Base-by-base conservation (phyloP, 1,139 yeast genomes). In the Scheffersomyces parashehatae region DNA sequence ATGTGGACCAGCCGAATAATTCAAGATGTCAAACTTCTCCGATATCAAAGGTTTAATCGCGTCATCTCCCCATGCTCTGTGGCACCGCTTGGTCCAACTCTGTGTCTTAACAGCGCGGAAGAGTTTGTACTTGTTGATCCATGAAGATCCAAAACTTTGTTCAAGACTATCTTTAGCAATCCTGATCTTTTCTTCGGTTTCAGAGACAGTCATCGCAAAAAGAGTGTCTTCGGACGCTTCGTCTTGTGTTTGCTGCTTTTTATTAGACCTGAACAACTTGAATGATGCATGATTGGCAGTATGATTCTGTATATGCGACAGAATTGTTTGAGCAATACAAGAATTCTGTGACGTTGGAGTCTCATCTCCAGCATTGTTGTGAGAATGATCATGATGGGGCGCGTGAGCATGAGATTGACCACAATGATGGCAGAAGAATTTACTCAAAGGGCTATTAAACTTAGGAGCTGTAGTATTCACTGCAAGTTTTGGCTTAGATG, bases 61-160 rank as follows among this genome's bases (percentile, higher is more conserved):
- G 36, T 73, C 78, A 4, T 53, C 52, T 2, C 76, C 77, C 75
- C 76, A 74, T 3, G 60, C 59, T 15, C 55, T 49, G 10, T 54
- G 56, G 14, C 57, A 42, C 38, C 69, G 59, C 8, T 51, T 44
- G 35, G 49, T 53, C 73, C 75, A 70, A 15, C 48, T 48, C 5
- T 56, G 46, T 12, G 54, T 47, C 47, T 70, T 67, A 8, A 55
- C 54, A 2, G 50, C 36, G 15, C 62, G 56, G 53, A 66, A 72
- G 13, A 54, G 45, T 32, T 52, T 58, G 50, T 50, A 71, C 45
- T 68, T 71, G 38, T 55, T 50, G 28, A 86, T 75, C 98, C 98
- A 91, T 0, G 95, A 80, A 15, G 71, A 72, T 0, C 93, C 79
- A 33, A 87, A 67, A 48, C 85, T 80, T 40, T 54, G 48, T 36